phyloP scores from a whole-genome alignment of 176 grass and related monocot species.

The Triticum turgidum region DNA sequence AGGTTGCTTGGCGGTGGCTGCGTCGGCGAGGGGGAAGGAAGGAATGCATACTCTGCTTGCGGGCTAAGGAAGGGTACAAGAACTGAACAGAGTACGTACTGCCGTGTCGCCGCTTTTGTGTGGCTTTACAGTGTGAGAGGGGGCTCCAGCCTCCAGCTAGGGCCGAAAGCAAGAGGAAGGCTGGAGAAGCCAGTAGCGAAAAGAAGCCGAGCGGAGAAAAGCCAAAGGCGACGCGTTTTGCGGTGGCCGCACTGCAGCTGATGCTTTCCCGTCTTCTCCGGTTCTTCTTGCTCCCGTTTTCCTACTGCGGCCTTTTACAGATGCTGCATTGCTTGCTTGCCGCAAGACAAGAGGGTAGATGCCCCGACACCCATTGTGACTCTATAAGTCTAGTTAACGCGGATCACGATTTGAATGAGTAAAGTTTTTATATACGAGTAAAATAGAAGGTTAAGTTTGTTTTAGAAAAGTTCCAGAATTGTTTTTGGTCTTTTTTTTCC shows the following conservation, averaged over 20 bases:
- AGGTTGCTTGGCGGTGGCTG: slow-evolving; percentile 34
- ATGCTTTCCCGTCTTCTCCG: not conserved
- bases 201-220: not conserved
- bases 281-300: not conserved
- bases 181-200: not conserved
- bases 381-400: too few relatives aligned
- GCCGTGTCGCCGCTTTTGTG: not conserved
- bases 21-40: slow-evolving; percentile 29
- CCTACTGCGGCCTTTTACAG: not conserved
- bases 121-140: slow-evolving; percentile 25
- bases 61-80: slow-evolving; percentile 40
- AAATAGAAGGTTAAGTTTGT: too few relatives aligned
- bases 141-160: not conserved
- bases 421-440: too few relatives aligned
- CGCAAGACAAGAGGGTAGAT: too few relatives aligned
- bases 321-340: not conserved
- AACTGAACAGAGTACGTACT: not conserved
- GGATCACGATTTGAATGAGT: too few relatives aligned
- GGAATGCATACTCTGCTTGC: slow-evolving; percentile 78
- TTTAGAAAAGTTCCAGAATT: too few relatives aligned
- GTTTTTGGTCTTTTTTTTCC: too few relatives aligned
- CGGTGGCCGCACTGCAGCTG: not conserved
- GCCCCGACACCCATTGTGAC: too few relatives aligned
- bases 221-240: slow-evolving; percentile 17
- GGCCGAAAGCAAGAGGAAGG: slow-evolving; percentile 9